phyloP scores from a whole-genome alignment of 2,329 filamentous ascomycete genomes.

The Phoma sp. region DNA sequence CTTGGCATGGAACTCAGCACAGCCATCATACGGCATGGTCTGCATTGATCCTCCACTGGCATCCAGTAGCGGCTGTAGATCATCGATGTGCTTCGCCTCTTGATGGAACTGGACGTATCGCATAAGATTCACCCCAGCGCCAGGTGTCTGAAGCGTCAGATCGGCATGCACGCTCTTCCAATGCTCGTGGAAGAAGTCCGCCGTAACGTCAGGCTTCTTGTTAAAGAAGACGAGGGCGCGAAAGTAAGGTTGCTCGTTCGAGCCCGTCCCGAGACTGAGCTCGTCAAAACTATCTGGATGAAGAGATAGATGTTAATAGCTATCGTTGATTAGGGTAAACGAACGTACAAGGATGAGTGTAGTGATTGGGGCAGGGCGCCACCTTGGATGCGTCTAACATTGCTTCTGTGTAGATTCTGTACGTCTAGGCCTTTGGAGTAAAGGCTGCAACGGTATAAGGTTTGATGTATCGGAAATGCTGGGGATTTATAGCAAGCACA shows the following conservation, averaged over 20 bases:
- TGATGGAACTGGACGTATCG: slow-evolving; percentile 24
- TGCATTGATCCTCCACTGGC: not conserved
- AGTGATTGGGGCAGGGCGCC: not conserved
- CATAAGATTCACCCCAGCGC: slow-evolving; percentile 3
- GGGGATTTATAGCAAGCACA: not conserved
- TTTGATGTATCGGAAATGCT: not conserved
- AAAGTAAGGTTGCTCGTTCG: slow-evolving; percentile 3
- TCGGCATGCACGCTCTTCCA: slow-evolving; percentile 23
- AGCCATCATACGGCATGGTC: slow-evolving; percentile 15
- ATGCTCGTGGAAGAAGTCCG: slow-evolving; percentile 15
- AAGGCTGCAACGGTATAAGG: not conserved
- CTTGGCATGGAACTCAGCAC: slow-evolving; percentile 19
- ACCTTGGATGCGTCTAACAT: not conserved
- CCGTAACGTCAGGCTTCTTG: slow-evolving; percentile 7
- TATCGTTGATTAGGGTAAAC: not conserved
- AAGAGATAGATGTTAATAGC: not conserved
- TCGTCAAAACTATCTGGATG: not conserved
- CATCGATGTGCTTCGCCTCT: slow-evolving; percentile 1
- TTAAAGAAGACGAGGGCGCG: slow-evolving; percentile 8
- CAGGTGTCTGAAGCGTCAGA: slow-evolving; percentile 6
- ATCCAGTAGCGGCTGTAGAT: slow-evolving; percentile 1
- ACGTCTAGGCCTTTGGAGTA: not conserved
- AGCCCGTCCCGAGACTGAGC: not conserved
- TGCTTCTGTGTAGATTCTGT: not conserved
- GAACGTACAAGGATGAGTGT: not conserved